Conservation (phyloP, 148 eudicot genomes). For the Simmondsia chinensis region DNA sequence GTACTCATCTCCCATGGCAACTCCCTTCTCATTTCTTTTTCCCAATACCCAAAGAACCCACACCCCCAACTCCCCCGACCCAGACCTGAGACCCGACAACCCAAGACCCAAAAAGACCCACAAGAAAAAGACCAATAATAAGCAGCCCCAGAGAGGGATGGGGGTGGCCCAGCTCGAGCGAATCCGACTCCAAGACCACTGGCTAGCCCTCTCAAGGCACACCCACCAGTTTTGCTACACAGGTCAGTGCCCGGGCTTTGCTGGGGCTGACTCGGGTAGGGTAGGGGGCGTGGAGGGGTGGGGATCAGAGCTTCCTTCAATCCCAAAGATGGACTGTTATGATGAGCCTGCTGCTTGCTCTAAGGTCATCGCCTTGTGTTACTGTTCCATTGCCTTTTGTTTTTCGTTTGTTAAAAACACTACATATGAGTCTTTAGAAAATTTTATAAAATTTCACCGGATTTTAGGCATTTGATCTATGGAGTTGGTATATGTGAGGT, state of each 20-base stretch:
- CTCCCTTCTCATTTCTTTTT: no score
- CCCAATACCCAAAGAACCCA: no score
- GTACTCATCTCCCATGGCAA: no score
- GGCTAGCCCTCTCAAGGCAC: neutral
- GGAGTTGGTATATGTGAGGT: no score
- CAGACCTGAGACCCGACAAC: neutral
- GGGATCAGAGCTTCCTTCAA: slow-evolving; percentile 50
- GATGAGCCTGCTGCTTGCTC: neutral
- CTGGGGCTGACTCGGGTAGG: slow-evolving; percentile 7
- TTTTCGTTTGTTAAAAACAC: neutral
- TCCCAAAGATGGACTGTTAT: slow-evolving; percentile 23
- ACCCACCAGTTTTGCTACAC: slow-evolving; percentile 8
- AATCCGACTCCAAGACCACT: neutral
- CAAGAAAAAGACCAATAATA: slow-evolving; percentile 10
- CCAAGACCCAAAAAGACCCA: slow-evolving; percentile 8
- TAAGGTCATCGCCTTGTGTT: slow-evolving; percentile 8
- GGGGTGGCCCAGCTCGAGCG: slow-evolving; percentile 65
- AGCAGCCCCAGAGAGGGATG: slow-evolving; percentile 48
- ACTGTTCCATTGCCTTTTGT: slow-evolving; percentile 16
- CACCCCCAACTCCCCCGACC: neutral
- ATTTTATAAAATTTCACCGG: no score
- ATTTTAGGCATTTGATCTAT: no score
- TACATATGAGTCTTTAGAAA: neutral
- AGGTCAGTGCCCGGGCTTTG: neutral
- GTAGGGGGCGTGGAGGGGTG: neutral